A percentile compares a stretch with the other conserved stretches of the same genome.
Evolutionary conservation across 306 rosid species (phyloP).

Genomic region (Gleditsia sinensis): DNA sequence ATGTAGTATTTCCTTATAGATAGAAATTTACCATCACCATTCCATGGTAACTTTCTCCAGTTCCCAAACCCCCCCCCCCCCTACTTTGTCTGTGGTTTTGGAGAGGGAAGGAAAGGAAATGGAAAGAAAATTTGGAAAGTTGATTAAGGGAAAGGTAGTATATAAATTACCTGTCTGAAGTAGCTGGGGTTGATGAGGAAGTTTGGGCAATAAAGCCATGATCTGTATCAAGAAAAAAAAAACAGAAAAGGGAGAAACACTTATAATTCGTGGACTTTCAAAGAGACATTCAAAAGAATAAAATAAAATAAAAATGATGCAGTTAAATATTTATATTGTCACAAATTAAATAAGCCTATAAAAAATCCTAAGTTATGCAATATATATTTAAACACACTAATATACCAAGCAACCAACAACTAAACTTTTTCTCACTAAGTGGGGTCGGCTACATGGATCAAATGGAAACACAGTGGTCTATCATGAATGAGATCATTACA

Average conservation of each 20-base stretch:
- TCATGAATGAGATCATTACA: too few relatives aligned
- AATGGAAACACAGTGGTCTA: too few relatives aligned
- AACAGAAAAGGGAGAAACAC: neutral
- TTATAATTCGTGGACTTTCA: conserved; percentile 5
- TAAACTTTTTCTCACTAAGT: too few relatives aligned
- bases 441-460: too few relatives aligned
- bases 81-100: too few relatives aligned
- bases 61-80: too few relatives aligned
- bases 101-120: neutral
- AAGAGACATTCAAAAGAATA: neutral
- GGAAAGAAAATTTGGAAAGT: neutral
- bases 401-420: too few relatives aligned
- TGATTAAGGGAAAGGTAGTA: neutral
- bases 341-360: neutral
- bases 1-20: neutral
- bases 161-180: conserved; percentile 86
- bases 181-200: conserved; percentile 87
- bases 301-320: neutral
- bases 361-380: neutral
- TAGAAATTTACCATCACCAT: neutral
- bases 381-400: too few relatives aligned
- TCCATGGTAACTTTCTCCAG: neutral
- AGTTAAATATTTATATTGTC: neutral
- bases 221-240: conserved; percentile 54
- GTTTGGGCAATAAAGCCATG: conserved; percentile 78